Evolutionary conservation across 2,329 filamentous ascomycete genomes (phyloP), one percentile per base, ranked within the genome.

Genomic region (Trichoderma aggressivum): DNA sequence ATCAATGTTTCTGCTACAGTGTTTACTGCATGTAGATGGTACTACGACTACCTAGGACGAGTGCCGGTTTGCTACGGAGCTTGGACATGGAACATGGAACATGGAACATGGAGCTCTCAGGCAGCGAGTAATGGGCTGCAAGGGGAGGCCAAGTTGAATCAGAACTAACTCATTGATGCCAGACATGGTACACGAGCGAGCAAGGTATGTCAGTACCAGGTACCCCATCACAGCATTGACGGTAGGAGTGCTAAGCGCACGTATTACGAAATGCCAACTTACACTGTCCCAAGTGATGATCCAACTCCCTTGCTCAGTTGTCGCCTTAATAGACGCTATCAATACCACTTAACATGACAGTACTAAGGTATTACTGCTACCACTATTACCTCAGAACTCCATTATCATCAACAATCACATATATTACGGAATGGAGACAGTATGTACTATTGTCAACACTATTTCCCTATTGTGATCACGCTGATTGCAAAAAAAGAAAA

Each of bases 91-190:
- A 63, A 39, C 34, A 30, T 47, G 18, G 18, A 30, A 26, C 36
- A 30, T 47, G 18, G 26, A 30, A 26, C 36, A 50, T 7, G 60
- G 36, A 63, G 60, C 60, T 21, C 18, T 8, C 32, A 55, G 55
- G 64, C 64, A 43, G 47, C 50, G 64, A 67, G 64, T 58, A 67
- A 67, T 67, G 53, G 39, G 36, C 28, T 21, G 64, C 64, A 59
- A 59, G 53, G 64, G 64, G 36, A 47, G 24, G n/a, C 16, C 24
- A 18, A 30, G 56, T 59, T 32, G 56, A 59, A 59, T 34, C 18
- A 21, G 30, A 56, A 28, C 53, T 26, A 56, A 56, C 1, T 16
- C 24, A 18, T 28, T 26, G 26, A 26, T 56, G 53, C 2, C 47
- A 28, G 53, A 56, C 53, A 56, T 26, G 24, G 53, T 28, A 28